A percentile compares a stretch with the other conserved stretches of the same genome.
phyloP scores from a whole-genome alignment of 2,329 filamentous ascomycete genomes.

The Helminthosporium solani region DNA sequence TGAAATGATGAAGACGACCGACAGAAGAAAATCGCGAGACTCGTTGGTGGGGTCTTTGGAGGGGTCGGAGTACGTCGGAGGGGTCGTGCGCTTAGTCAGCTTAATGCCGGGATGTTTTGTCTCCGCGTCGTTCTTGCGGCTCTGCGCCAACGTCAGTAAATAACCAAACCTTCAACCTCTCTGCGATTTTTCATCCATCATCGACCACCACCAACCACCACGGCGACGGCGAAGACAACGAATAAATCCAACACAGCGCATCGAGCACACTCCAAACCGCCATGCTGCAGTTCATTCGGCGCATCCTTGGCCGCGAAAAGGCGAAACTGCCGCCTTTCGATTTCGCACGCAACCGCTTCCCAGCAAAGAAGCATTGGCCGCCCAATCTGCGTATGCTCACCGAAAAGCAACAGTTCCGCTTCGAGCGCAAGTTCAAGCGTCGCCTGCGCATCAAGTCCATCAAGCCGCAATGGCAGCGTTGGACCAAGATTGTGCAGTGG shows the following conservation, averaged over 20 bases:
- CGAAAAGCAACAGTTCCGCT: conserved; percentile 71
- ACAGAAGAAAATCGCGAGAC: too few relatives aligned
- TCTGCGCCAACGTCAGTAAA: conserved; percentile 20
- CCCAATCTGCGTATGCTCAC: conserved; percentile 72
- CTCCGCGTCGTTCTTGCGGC: too few relatives aligned
- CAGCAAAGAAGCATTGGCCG: conserved; percentile 73
- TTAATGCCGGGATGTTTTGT: too few relatives aligned
- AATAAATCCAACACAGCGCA: too few relatives aligned
- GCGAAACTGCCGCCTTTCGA: conserved; percentile 37
- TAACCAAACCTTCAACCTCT: conserved; percentile 3
- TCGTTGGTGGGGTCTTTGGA: too few relatives aligned
- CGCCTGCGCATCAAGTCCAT: conserved; percentile 63
- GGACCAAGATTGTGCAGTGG: conserved; percentile 64
- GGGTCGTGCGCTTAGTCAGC: too few relatives aligned
- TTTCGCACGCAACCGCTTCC: conserved; percentile 59
- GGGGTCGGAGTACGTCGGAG: too few relatives aligned
- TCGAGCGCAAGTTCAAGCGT: conserved; percentile 77
- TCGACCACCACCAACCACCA: neutral
- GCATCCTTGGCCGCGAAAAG: conserved; percentile 47
- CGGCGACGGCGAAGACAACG: conserved; percentile 4
- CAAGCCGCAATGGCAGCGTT: conserved; percentile 65
- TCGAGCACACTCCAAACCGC: neutral
- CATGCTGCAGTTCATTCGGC: conserved; percentile 47
- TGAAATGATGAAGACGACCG: too few relatives aligned
- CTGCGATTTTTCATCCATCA: neutral